Evolutionary conservation across 352 stramenopile species (phyloP), one percentile per base, ranked within the genome.

Genomic region (Phytopythium ostracodes): DNA sequence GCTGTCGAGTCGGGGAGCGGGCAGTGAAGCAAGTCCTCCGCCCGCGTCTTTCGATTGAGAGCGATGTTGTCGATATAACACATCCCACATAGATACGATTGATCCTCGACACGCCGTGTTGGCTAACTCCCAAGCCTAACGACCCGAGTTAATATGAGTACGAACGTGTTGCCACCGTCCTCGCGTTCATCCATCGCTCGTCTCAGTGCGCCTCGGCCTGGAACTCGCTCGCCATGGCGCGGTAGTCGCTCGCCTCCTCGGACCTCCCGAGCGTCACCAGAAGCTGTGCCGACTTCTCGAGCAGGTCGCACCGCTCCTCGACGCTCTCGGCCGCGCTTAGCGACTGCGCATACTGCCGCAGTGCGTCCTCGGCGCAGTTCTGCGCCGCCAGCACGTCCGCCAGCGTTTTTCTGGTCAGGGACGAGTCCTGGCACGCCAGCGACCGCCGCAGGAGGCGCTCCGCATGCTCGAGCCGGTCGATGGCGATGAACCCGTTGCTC

Each of bases 401-500:
- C 25, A 94, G 62, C 8, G 72, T 91, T 70, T 93, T 92, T 6
- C 86, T 66, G 12, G 86, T 90, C 12, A 93, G 65, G 11, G 79
- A 88, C 44, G 84, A 93, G 60, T 94, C 86, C 31, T 88, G 77
- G 18, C 73, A 79, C 20, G 73, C 72, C 18, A 94, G 69, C 35
- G 84, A 85, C 4, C 84, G 77, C 20, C 80, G 77, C 36, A 94
- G 66, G 29, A 94, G 61, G 33, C 64, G 71, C 60, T 94, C 86
- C 8, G 86, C 86, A 24, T 82, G 74, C 67, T 92, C 84, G 2
- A 94, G 76, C 1, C 80, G 76, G 63, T 94, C 86, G 50, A 89
- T 78, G 29, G 86, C 80, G 9, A 94, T 76, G 31, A 90, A 93
- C 31, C 70, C 80, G 66, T 79, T 93, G 69, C 86, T 91, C n/a